These are phyloP conservation scores for Spiromastix sp. DNA, from an alignment of 2,329 filamentous ascomycete species.

Conservation along the genomic window DNA sequence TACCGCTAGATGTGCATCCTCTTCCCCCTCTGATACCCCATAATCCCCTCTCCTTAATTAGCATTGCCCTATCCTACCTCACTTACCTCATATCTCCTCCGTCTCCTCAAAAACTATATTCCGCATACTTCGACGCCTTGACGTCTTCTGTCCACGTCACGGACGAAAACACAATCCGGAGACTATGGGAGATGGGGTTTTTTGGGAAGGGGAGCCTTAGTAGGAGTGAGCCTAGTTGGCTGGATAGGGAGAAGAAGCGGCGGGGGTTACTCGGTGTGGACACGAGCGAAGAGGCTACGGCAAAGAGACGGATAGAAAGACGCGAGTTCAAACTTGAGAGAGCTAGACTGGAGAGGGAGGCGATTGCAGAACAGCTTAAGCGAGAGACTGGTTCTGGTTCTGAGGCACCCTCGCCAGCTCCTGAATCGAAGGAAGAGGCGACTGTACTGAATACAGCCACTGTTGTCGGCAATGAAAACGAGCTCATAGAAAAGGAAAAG, in stretches of 20 bases:
- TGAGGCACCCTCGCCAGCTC: too few species aligned
- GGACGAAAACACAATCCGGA: slow-evolving; percentile 63
- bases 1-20: slow-evolving; percentile 72
- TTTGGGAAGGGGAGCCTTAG: slow-evolving; percentile 91
- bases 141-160: slow-evolving; percentile 78
- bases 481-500: not conserved
- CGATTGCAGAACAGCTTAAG: slow-evolving; percentile 60
- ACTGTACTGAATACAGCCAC: slow-evolving; percentile 1
- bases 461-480: not conserved
- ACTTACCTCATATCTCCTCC: slow-evolving; percentile 59
- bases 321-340: slow-evolving; percentile 81
- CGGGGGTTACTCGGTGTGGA: slow-evolving; percentile 52
- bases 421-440: not conserved
- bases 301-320: slow-evolving; percentile 66
- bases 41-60: slow-evolving; percentile 80
- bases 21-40: slow-evolving; percentile 81
- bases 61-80: slow-evolving; percentile 67
- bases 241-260: slow-evolving; percentile 68
- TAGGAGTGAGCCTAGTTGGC: slow-evolving; percentile 89
- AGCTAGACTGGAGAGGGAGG: slow-evolving; percentile 76
- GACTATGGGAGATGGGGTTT: slow-evolving; percentile 93
- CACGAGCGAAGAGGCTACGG: slow-evolving; percentile 76
- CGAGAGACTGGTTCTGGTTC: slow-evolving; percentile 38
- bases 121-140: slow-evolving; percentile 68
- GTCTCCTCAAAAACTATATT: slow-evolving; percentile 52